Percentiles rank a stretch among this genome's conserved stretches.
Conservation (phyloP, 116 monocot species). For the Phalaenopsis hybrid region DNA sequence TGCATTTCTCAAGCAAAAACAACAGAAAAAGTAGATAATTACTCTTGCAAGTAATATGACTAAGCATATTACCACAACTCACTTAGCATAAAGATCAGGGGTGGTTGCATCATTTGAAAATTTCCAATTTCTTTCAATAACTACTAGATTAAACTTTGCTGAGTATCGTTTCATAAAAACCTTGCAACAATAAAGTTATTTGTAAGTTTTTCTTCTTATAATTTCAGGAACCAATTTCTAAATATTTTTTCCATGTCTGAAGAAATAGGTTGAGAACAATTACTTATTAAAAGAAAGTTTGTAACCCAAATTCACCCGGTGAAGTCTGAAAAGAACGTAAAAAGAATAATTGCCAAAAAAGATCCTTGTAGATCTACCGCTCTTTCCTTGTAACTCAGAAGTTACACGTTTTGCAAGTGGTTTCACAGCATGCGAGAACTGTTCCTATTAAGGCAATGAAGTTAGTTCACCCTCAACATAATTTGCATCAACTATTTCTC, state of each 20-base stretch:
- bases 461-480: constrained; percentile 59
- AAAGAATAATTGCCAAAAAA: constrained; percentile 99
- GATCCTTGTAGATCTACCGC: constrained; percentile 47
- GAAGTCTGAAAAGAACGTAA: constrained; percentile 86
- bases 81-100: constrained; percentile 70
- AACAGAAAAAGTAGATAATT: neutral
- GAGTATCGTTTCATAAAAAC: constrained; percentile 80
- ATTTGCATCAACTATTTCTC: constrained; percentile 64
- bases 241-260: neutral
- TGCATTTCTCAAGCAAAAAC: constrained; percentile 10
- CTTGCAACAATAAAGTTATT: constrained; percentile 21
- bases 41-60: neutral
- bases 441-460: constrained; percentile 54
- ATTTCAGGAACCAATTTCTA: neutral
- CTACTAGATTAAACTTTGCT: constrained; percentile 59
- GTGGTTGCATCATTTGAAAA: constrained; percentile 42
- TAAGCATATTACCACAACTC: constrained; percentile 6
- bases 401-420: constrained; percentile 84
- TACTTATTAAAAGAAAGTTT: neutral
- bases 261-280: neutral
- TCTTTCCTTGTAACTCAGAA: constrained; percentile 37
- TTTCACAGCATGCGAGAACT: constrained; percentile 49
- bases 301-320: constrained; percentile 45
- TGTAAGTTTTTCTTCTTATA: neutral
- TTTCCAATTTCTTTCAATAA: constrained; percentile 65